Evolutionary conservation across 1,139 yeast genomes (phyloP).

Genomic region (Yamadazyma triangularis): DNA sequence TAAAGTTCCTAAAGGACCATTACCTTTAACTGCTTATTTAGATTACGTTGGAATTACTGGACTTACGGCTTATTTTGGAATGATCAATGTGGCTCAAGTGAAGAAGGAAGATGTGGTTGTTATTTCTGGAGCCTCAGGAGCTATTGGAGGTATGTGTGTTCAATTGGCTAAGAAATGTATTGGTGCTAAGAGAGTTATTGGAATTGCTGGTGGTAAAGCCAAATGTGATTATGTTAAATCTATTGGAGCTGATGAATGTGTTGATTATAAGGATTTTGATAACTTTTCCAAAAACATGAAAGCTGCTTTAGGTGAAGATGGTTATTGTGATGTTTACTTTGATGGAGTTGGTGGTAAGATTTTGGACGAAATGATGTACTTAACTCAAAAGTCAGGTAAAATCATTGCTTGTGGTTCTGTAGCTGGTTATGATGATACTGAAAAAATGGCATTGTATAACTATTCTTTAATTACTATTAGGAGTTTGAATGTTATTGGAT

Average conservation of each 20-base stretch:
- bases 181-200: constrained; percentile 56
- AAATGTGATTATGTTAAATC: constrained; percentile 53
- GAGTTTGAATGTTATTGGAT: constrained; percentile 47
- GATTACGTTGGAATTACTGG: constrained; percentile 50
- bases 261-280: constrained; percentile 51
- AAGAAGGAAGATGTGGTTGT: constrained; percentile 32
- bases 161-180: constrained; percentile 55
- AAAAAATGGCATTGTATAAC: constrained; percentile 26
- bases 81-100: constrained; percentile 40
- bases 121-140: constrained; percentile 67
- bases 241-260: constrained; percentile 50
- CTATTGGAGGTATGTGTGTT: constrained; percentile 58
- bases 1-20: constrained; percentile 20
- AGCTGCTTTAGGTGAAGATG: constrained; percentile 41
- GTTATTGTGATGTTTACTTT: constrained; percentile 41
- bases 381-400: constrained; percentile 38
- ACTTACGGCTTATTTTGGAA: constrained; percentile 59
- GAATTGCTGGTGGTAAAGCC: constrained; percentile 58
- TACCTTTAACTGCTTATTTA: constrained; percentile 24
- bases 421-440: constrained; percentile 49
- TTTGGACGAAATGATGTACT: constrained; percentile 42
- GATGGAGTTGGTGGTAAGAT: constrained; percentile 66
- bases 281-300: constrained; percentile 39
- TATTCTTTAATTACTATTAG: constrained; percentile 44
- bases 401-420: constrained; percentile 62